Percentiles rank a stretch among this genome's conserved stretches.
Evolutionary conservation across 1,139 yeast genomes (phyloP).

Genomic region (Candida smagusa): DNA sequence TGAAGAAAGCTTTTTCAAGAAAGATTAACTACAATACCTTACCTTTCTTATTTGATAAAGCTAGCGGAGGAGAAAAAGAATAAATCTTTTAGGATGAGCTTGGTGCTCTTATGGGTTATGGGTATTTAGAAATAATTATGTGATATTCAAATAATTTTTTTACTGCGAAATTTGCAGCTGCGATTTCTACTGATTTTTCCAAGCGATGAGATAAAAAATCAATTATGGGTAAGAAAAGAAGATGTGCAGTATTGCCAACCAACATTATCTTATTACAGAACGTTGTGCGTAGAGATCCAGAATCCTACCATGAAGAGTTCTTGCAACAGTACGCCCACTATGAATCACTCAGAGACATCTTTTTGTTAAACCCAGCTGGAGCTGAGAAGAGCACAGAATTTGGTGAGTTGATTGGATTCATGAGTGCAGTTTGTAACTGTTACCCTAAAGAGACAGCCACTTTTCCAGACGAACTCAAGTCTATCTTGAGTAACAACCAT

Average conservation of each 20-base stretch:
- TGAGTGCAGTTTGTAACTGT: conserved; percentile 86
- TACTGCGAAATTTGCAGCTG: too few species aligned
- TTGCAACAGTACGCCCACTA: conserved; percentile 89
- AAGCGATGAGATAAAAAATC: conserved; percentile 6
- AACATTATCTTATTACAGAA: conserved; percentile 90
- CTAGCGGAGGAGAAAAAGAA: too few species aligned
- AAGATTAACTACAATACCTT: conserved; percentile 85
- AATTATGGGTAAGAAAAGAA: conserved; percentile 77
- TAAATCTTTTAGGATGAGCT: too few species aligned
- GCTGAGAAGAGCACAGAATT: conserved; percentile 69
- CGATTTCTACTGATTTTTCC: too few species aligned
- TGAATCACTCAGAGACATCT: conserved; percentile 84
- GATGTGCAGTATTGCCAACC: conserved; percentile 89
- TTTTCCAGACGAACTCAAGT: conserved; percentile 78
- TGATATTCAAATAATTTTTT: too few species aligned
- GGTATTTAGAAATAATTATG: too few species aligned
- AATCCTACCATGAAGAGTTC: conserved; percentile 90
- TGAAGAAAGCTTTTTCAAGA: conserved; percentile 71
- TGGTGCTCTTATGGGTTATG: too few species aligned
- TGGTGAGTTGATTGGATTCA: conserved; percentile 81
- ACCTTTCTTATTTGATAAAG: conserved; percentile 51
- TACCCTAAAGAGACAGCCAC: conserved; percentile 84
- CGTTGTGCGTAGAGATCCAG: conserved; percentile 89
- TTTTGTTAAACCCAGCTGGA: conserved; percentile 61
- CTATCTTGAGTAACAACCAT: conserved; percentile 69